A percentile compares a stretch with the other conserved stretches of the same genome.
These are phyloP conservation scores for Cucurbita maxima DNA, from an alignment of 306 rosid genomes.

Conservation along the genomic window DNA sequence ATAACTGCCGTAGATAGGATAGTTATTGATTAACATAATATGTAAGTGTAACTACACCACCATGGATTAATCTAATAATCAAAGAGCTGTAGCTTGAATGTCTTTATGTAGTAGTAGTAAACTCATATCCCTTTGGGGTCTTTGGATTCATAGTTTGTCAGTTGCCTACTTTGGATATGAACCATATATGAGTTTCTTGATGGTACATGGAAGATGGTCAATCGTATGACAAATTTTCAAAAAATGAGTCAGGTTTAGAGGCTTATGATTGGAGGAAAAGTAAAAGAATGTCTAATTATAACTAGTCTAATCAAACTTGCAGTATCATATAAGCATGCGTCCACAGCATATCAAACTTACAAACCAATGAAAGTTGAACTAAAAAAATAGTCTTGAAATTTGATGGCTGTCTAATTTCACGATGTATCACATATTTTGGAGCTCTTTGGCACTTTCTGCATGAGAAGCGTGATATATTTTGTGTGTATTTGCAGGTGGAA, in stretches of 20 bases:
- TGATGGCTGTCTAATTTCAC: background rate
- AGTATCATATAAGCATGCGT: background rate
- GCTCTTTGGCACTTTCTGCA: background rate
- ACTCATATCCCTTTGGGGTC: background rate
- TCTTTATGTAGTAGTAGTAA: background rate
- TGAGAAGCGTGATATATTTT: background rate
- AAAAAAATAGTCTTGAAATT: background rate
- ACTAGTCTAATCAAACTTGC: background rate
- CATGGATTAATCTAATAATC: background rate
- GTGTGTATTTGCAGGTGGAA: constrained; percentile 48
- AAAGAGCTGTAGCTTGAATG: background rate
- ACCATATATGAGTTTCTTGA: background rate
- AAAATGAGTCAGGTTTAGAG: background rate
- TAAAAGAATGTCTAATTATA: background rate
- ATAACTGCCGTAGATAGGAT: background rate
- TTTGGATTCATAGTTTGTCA: background rate
- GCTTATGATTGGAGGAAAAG: background rate
- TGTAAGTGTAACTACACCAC: background rate
- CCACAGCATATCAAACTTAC: background rate
- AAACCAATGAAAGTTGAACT: background rate
- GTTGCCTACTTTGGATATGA: background rate
- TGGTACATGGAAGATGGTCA: background rate
- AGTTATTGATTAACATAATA: background rate
- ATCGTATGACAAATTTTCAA: background rate
- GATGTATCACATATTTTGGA: background rate